phyloP scores from a whole-genome alignment of 2,329 filamentous ascomycete genomes.

The Immersiporthe knoxdaviesiana region DNA sequence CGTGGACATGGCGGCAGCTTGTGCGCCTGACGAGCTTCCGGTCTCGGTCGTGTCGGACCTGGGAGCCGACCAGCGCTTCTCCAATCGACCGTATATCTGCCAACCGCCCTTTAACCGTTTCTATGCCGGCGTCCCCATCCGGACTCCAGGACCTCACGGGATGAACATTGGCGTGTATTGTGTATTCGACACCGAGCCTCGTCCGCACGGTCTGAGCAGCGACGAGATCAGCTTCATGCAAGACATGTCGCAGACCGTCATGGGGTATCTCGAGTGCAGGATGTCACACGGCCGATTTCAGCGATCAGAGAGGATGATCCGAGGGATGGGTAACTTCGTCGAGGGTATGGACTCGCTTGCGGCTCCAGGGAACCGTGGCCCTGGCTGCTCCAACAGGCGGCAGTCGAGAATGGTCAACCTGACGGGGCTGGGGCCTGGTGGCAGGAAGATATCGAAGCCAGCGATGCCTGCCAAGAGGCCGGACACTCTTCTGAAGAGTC shows the following conservation, averaged over 20 bases:
- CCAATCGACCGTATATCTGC: slow-evolving; percentile 34
- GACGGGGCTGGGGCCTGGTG: not conserved
- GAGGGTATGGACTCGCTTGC: slow-evolving; percentile 35
- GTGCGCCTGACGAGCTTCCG: slow-evolving; percentile 33
- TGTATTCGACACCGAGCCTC: slow-evolving; percentile 38
- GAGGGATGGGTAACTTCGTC: slow-evolving; percentile 42
- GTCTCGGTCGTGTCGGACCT: slow-evolving; percentile 43
- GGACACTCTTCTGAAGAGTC: slow-evolving; percentile 1
- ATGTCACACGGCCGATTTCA: slow-evolving; percentile 35
- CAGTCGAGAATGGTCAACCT: not conserved
- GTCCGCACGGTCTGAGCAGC: slow-evolving; percentile 34
- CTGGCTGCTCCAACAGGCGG: slow-evolving; percentile 15
- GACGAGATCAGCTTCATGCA: slow-evolving; percentile 36
- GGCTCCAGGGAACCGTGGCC: not conserved
- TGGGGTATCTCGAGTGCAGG: slow-evolving; percentile 42
- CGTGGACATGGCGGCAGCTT: not conserved
- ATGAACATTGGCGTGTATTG: slow-evolving; percentile 49
- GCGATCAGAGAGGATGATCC: slow-evolving; percentile 42
- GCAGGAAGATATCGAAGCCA: not conserved
- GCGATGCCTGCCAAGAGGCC: not conserved
- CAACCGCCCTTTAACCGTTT: slow-evolving; percentile 38
- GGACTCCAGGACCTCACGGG: slow-evolving; percentile 38
- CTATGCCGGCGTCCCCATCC: slow-evolving; percentile 48
- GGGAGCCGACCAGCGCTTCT: slow-evolving; percentile 37
- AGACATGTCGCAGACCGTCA: slow-evolving; percentile 38